Base-by-base conservation (phyloP, 73 alveolate genomes). In the Halteria grandinella region DNA sequence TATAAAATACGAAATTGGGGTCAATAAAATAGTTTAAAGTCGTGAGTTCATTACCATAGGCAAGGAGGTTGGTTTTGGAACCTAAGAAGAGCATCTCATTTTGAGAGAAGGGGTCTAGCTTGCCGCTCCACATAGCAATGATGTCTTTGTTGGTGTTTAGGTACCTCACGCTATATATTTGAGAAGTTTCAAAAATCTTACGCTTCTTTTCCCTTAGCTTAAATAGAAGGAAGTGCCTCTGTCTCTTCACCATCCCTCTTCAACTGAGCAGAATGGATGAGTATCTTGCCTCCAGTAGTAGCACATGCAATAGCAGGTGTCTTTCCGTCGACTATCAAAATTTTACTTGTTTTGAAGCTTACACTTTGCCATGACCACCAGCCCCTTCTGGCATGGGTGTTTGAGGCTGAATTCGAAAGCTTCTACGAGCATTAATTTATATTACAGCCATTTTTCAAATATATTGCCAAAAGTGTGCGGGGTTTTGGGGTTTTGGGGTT, bases 211-310 rank as follows among this genome's bases (percentile, higher is more conserved):
- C 75, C 80, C 84, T 57, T 87, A 15, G 77, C 57, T 63, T 80
- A 85, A 15, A 66, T 74, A 29, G 73, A 25, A 4, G 63, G 57
- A 60, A 40, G 50, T 73, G 25, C 24, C 41, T 34, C 47, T 23
- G 17, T 43, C 7, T 50, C 89, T 14, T 75, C 83, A 3, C 69
- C 69, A 33, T 58, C 71, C 0, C 81, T 80, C 34, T 76, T 76
- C 66, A 50, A 85, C 90, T 71, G 97, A 58, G 89, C 96, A 53
- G 88, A 75, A 59, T 83, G 95, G 76, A 92, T 93, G 80, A 79
- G 40, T n/a, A 94, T 84, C 87, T 94, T 92, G 50, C 99, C 98
- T 14, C 97, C 98, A 0, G 95, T 87, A n/a, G 95, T 87, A 54
- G 90, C 95, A 77, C 90, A 88, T 7, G 98, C 98, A 21, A 93